Base-by-base conservation (phyloP, 495 filamentous ascomycete genomes). In the Penicillium malachiteum region DNA sequence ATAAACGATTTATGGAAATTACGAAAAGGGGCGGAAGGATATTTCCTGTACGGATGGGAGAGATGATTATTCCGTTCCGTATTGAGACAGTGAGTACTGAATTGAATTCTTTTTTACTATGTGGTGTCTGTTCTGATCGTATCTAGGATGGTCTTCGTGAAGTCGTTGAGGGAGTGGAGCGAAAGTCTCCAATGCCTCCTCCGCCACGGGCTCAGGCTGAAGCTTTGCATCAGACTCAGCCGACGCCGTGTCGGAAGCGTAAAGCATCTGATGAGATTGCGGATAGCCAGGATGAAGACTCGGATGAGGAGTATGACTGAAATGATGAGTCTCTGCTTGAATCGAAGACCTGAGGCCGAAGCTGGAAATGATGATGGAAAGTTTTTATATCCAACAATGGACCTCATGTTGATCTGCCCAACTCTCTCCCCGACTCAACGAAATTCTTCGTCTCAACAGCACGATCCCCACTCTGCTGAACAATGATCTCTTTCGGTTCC, bases 241-340 rank as follows among this genome's bases (percentile, higher is more conserved):
- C 51, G 41, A 63, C 63, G 3, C 62, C 56, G 7, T 63, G 26
- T 32, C 63, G 69, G 34, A 82, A 82, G 52, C 74, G 79, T n/a
- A 82, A 81, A 52, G 71, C 72, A 3, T 42, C 54, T 13, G 72
- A 74, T 40, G 78, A 81, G 47, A 69, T 80, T 30, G 76, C 74
- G 7, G 77, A 81, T 53, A 81, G 77, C 48, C 67, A 79, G 51
- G 79, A 78, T 48, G 79, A 80, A 39, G 75, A 73, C 33, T 75
- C 68, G 10, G 76, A 78, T 14, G 63, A 51, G 9, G 79, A 80
- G 8, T 71, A 63, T 34, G 62, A 66, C 30, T 72, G 65, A 64
- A 55, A 56, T 11, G 63, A 66, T 45, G 64, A 61, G 26, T 44
- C 52, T 7, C 39, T 49, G 16, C 26, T 59, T 21, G n/a, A 58